A percentile compares a stretch with the other conserved stretches of the same genome.
phyloP scores from a whole-genome alignment of 306 rosid species.

The Glycine tomentella region DNA sequence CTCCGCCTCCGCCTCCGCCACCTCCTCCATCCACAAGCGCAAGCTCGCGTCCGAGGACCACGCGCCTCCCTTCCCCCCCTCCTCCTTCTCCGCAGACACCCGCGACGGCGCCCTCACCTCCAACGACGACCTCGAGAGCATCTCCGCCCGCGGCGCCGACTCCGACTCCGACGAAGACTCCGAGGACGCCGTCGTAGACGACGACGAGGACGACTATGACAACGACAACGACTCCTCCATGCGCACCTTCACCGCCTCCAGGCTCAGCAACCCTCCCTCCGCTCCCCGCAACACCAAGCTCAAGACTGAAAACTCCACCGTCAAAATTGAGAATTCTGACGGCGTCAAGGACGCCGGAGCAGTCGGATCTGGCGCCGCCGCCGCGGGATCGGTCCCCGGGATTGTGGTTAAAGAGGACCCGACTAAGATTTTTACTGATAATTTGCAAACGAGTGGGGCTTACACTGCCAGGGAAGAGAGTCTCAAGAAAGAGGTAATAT shows the following conservation, averaged over 20 bases:
- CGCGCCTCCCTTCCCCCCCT: conserved; percentile 92
- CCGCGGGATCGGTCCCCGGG: conserved; percentile 59
- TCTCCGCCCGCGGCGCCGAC: conserved; percentile 86
- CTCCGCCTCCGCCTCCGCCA: conserved; percentile 94
- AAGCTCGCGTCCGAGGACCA: conserved; percentile 81
- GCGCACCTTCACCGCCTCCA: conserved; percentile 85
- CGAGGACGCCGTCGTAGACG: conserved; percentile 74
- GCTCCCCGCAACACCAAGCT: conserved; percentile 76
- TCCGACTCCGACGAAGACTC: conserved; percentile 91
- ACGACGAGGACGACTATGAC: conserved; percentile 76
- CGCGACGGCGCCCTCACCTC: conserved; percentile 94
- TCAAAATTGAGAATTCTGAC: conserved; percentile 75
- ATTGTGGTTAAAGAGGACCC: conserved; percentile 86
- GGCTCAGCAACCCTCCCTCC: conserved; percentile 63
- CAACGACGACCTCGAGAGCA: conserved; percentile 96
- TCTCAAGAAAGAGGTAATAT: conserved; percentile 79
- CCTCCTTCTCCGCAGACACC: conserved; percentile 90
- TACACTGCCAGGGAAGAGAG: conserved; percentile 91
- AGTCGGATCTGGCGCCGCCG: conserved; percentile 38
- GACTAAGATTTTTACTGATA: conserved; percentile 84
- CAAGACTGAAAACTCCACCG: conserved; percentile 65
- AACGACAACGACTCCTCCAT: conserved; percentile 70
- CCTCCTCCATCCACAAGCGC: conserved; percentile 92
- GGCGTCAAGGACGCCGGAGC: conserved; percentile 60
- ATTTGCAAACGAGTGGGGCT: conserved; percentile 95